phyloP scores from a whole-genome alignment of 345 rosid genomes.

The Kandelia obovata region DNA sequence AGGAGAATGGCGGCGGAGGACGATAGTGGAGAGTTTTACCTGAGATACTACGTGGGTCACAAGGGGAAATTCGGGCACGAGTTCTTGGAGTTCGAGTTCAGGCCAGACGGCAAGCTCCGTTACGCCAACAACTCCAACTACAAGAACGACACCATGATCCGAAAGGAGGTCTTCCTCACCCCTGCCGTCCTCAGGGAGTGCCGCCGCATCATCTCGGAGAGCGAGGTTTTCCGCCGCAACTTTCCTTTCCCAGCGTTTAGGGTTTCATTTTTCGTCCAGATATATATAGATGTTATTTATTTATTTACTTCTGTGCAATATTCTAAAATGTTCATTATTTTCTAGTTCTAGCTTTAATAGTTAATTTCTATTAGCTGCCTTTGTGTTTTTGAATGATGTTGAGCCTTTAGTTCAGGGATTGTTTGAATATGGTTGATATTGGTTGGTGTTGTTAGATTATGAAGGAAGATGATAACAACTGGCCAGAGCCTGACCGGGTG shows the following conservation, averaged over 20 bases:
- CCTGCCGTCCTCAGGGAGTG: constrained; percentile 91
- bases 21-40: constrained; percentile 70
- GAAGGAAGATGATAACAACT: constrained; percentile 97
- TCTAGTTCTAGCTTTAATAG: not conserved
- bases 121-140: constrained; percentile 98
- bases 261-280: constrained; percentile 2
- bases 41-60: constrained; percentile 95
- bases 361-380: not conserved
- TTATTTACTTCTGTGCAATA: too few relatives aligned
- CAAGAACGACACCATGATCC: constrained; percentile 99
- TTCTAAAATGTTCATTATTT: too few relatives aligned
- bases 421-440: not conserved
- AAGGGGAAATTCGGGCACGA: constrained; percentile 98
- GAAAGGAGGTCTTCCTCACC: constrained; percentile 93
- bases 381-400: not conserved
- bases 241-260: constrained; percentile 1
- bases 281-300: too few relatives aligned
- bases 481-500: constrained; percentile 99
- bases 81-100: constrained; percentile 97
- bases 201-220: constrained; percentile 95
- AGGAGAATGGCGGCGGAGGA: constrained; percentile 55
- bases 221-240: constrained; percentile 51
- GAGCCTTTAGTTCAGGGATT: not conserved
- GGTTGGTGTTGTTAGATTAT: constrained; percentile 49
- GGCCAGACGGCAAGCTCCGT: constrained; percentile 93